A percentile compares a stretch with the other conserved stretches of the same genome.
phyloP scores from a whole-genome alignment of 2,329 filamentous ascomycete genomes.

The Trichoderma afroharzianum region DNA sequence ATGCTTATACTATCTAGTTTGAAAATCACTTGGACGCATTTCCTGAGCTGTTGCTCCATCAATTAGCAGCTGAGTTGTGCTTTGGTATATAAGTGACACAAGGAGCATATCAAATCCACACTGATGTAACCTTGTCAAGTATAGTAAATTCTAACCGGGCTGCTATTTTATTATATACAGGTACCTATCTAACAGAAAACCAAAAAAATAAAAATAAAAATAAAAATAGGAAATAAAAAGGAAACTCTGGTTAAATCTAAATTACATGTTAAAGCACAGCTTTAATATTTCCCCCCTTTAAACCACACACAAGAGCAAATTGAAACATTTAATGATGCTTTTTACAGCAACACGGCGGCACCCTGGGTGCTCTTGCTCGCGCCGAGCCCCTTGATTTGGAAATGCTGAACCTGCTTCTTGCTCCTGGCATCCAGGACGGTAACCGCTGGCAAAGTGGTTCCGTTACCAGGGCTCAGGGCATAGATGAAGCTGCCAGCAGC shows the following conservation, averaged over 20 bases:
- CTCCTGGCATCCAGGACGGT: slow-evolving; percentile 33
- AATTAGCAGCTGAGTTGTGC: background rate
- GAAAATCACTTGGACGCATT: too few species aligned
- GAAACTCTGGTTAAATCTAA: background rate
- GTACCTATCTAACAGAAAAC: background rate
- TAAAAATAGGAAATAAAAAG: background rate
- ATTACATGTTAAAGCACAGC: background rate
- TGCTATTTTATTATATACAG: background rate
- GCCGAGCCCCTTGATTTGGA: slow-evolving; percentile 8
- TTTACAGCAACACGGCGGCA: slow-evolving; percentile 6
- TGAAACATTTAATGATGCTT: background rate
- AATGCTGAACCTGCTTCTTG: slow-evolving; percentile 16
- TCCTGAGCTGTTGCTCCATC: background rate
- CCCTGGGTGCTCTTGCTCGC: slow-evolving; percentile 14
- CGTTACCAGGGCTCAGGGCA: slow-evolving; percentile 52
- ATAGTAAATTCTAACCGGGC: background rate
- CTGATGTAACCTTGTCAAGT: background rate
- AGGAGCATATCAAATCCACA: background rate
- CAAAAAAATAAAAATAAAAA: background rate
- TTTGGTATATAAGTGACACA: background rate
- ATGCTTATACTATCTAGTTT: too few species aligned
- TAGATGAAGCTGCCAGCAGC: slow-evolving; percentile 55
- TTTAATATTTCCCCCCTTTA: background rate
- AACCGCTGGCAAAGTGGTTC: slow-evolving; percentile 31
- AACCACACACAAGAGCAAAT: background rate